Conservation (phyloP, 441 rosid genomes). For the Metrosideros polymorpha region DNA sequence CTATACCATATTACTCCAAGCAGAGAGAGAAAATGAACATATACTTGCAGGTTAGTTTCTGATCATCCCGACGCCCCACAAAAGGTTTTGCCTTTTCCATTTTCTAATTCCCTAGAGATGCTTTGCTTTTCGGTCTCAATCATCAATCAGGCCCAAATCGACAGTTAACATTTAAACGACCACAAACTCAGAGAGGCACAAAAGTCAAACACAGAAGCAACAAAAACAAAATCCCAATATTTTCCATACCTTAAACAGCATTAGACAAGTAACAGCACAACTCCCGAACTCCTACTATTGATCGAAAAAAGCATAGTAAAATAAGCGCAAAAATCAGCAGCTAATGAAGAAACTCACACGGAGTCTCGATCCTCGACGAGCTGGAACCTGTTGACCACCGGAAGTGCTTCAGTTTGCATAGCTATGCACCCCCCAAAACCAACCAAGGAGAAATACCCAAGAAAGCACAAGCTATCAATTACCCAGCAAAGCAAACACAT, state of each 20-base stretch:
- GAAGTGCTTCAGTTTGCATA: conserved; percentile 11
- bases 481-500: background rate
- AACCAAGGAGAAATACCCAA: background rate
- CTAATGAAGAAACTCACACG: background rate
- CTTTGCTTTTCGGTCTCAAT: background rate
- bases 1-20: background rate
- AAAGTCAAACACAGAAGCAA: background rate
- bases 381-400: conserved; percentile 5
- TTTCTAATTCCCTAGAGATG: background rate
- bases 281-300: background rate
- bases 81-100: background rate
- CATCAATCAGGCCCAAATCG: background rate
- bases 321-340: background rate
- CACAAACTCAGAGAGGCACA: background rate
- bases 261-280: background rate
- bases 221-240: background rate
- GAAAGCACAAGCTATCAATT: background rate
- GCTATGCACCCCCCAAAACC: background rate
- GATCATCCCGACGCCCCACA: background rate
- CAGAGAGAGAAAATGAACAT: background rate
- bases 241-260: background rate
- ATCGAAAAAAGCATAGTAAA: background rate
- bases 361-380: conserved; percentile 5
- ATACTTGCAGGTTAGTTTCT: background rate
- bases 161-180: background rate